Evolutionary conservation across 768 basidiomycete genomes (phyloP).

Genomic region (Macrolepiota fuliginosa): DNA sequence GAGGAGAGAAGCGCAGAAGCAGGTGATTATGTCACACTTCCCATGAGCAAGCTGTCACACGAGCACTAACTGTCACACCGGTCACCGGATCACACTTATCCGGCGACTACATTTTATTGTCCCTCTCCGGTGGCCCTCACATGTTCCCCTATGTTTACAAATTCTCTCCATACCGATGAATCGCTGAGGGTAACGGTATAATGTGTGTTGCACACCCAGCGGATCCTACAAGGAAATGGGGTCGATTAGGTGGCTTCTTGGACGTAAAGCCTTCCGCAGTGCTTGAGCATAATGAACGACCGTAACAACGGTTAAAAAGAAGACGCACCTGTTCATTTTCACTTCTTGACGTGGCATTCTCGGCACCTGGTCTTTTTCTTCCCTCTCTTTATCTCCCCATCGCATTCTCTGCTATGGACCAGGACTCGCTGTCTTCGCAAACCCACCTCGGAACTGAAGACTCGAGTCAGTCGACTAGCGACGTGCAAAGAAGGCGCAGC

Average conservation of each 20-base stretch:
- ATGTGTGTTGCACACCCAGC: not conserved
- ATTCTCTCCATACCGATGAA: not conserved
- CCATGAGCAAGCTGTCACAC: not conserved
- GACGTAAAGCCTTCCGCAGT: not conserved
- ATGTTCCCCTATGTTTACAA: not conserved
- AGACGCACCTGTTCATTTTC: not conserved
- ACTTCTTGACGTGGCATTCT: not conserved
- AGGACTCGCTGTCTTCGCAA: not conserved
- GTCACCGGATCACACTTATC: not conserved
- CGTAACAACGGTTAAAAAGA: not conserved
- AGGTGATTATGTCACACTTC: not conserved
- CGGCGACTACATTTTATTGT: not conserved
- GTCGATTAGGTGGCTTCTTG: not conserved
- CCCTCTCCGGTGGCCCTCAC: not conserved
- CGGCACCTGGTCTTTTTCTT: not conserved
- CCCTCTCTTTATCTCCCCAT: not conserved
- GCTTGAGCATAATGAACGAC: not conserved
- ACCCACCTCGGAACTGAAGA: not conserved
- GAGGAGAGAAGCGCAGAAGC: not conserved
- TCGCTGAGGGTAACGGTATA: not conserved
- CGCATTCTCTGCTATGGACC: not conserved
- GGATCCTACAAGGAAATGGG: not conserved
- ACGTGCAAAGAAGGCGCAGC: slow-evolving; percentile 8
- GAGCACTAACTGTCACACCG: not conserved
- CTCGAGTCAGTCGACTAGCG: not conserved